phyloP scores from a whole-genome alignment of 768 basidiomycete genomes.

The Auriscalpium orientale region DNA sequence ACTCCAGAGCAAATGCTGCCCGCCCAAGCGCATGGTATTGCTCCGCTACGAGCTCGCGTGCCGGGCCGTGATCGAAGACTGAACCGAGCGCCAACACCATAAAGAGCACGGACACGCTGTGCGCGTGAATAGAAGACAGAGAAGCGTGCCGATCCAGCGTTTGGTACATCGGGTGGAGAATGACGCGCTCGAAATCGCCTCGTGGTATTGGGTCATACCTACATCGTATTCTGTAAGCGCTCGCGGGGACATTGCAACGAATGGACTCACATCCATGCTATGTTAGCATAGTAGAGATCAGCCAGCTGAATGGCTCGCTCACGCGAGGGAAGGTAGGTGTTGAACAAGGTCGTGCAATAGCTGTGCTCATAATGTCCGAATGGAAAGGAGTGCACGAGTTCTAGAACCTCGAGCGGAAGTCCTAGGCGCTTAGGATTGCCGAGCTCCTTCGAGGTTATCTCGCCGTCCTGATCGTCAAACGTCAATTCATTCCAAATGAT shows the following conservation, averaged over 20 bases:
- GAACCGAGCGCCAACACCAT: constrained; percentile 40
- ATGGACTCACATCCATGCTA: constrained; percentile 41
- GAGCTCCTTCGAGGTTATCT: too few relatives aligned
- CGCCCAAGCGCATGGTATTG: constrained; percentile 41
- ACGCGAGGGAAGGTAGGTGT: background rate
- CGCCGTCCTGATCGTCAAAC: too few relatives aligned
- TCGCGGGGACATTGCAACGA: background rate
- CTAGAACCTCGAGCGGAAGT: constrained; percentile 36
- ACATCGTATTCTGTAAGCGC: constrained; percentile 28
- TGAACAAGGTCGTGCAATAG: constrained; percentile 25
- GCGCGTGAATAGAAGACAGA: constrained; percentile 33
- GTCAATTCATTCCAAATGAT: too few relatives aligned
- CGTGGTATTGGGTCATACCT: constrained; percentile 41
- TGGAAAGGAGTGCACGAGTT: constrained; percentile 42
- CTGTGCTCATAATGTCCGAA: constrained; percentile 37
- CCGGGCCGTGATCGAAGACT: constrained; percentile 39
- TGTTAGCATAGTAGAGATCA: constrained; percentile 35
- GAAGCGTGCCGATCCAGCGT: constrained; percentile 21
- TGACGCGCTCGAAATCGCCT: constrained; percentile 32
- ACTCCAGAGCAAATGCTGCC: constrained; percentile 39
- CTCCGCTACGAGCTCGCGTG: constrained; percentile 24
- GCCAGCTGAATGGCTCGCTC: constrained; percentile 33
- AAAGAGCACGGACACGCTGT: constrained; percentile 46
- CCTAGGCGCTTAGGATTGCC: constrained; percentile 22
- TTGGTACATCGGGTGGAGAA: constrained; percentile 37